A percentile compares a stretch with the other conserved stretches of the same genome.
These are phyloP conservation scores for Aschersonia sp. DNA, from an alignment of 2,329 filamentous ascomycete genomes.

Conservation along the genomic window DNA sequence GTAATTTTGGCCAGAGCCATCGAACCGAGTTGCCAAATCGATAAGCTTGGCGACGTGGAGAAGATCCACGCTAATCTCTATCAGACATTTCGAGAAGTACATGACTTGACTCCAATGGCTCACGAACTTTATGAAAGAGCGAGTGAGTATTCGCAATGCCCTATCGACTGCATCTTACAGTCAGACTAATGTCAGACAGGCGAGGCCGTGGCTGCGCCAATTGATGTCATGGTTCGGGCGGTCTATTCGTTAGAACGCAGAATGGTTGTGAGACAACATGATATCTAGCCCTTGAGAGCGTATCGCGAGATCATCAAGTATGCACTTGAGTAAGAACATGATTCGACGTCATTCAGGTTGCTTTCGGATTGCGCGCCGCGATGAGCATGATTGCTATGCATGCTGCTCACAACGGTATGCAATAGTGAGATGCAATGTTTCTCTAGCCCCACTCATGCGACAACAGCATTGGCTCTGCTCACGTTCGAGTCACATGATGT, in stretches of 20 bases:
- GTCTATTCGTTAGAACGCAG: conserved; percentile 23
- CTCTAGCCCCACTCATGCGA: no score
- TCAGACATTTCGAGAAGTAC: conserved; percentile 15
- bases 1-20: conserved; percentile 10
- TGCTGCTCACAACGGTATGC: no score
- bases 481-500: conserved; percentile 12
- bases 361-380: no score
- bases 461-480: no score
- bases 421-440: no score
- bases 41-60: not conserved
- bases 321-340: no score
- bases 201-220: conserved; percentile 8
- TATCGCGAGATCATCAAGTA: no score
- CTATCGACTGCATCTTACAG: not conserved
- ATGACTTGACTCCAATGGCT: conserved; percentile 17
- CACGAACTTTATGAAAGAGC: conserved; percentile 17
- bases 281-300: not conserved
- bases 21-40: not conserved
- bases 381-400: no score
- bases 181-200: not conserved
- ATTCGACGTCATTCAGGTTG: no score
- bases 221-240: conserved; percentile 18
- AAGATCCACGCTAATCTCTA: conserved; percentile 6
- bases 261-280: conserved; percentile 18
- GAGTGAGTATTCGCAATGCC: conserved; percentile 7